Conservation (phyloP, 2,329 filamentous ascomycete genomes). For the Cordyceps cicadae region DNA sequence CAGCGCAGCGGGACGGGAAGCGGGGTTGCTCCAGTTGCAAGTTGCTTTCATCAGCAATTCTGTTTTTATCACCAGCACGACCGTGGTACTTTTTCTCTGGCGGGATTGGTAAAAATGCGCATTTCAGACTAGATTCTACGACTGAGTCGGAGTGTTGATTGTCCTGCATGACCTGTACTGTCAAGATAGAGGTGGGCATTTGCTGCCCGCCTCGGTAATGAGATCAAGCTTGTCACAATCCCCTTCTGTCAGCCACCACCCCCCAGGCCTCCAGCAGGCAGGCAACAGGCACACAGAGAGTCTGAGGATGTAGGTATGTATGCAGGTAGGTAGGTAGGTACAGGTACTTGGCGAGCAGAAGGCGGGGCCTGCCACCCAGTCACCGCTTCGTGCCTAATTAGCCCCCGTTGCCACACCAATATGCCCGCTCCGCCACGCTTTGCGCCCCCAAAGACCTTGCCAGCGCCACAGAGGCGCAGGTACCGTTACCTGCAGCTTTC, state of each 20-base stretch:
- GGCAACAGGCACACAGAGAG: not conserved
- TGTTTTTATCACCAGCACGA: not conserved
- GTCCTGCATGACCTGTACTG: too few species aligned
- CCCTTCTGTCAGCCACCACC: conserved; percentile 6
- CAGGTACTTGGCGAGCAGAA: not conserved
- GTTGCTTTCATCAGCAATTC: not conserved
- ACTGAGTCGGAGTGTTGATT: too few species aligned
- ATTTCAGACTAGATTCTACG: too few species aligned
- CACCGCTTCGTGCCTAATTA: not conserved
- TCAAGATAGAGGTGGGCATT: too few species aligned
- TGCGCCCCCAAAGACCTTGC: not conserved
- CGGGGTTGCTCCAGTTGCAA: not conserved
- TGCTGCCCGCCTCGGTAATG: not conserved
- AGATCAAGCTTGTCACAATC: not conserved
- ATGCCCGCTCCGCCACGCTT: not conserved
- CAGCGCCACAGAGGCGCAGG: not conserved
- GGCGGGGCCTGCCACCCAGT: not conserved
- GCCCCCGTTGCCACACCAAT: conserved; percentile 11
- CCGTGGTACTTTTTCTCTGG: too few species aligned
- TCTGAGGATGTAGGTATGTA: too few species aligned
- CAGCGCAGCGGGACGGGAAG: conserved; percentile 1
- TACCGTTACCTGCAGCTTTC: not conserved
- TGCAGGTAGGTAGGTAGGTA: not conserved
- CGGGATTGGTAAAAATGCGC: too few species aligned
- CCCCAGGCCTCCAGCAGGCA: not conserved